These are phyloP conservation scores for Ceratocystis smalleyi DNA, from an alignment of 2,329 filamentous ascomycete species.

Conservation along the genomic window DNA sequence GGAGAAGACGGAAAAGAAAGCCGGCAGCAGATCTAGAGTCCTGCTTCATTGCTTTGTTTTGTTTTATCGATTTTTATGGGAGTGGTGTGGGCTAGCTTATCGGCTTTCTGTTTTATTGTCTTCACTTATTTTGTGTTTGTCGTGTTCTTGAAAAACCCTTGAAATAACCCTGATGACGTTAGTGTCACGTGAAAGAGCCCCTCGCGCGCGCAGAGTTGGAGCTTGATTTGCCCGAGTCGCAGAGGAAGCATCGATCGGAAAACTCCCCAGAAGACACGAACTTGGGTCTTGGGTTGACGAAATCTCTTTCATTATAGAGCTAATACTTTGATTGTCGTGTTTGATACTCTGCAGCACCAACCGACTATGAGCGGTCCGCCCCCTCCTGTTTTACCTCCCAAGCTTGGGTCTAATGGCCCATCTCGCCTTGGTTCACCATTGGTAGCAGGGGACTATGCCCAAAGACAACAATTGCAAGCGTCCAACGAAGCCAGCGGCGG, in stretches of 20 bases:
- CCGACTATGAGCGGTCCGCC: conserved; percentile 27
- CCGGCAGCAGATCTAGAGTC: neutral
- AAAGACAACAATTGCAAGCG: neutral
- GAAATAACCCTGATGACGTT: conserved; percentile 8
- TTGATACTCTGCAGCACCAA: too few relatives aligned
- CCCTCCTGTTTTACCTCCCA: conserved; percentile 57
- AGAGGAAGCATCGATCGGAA: neutral
- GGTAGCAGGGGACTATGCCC: conserved; percentile 18
- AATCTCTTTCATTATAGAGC: too few relatives aligned
- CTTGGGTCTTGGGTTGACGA: too few relatives aligned
- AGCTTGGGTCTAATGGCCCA: conserved; percentile 52
- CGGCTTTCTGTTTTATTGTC: conserved; percentile 1
- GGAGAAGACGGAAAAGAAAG: neutral
- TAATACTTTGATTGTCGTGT: too few relatives aligned
- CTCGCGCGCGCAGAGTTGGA: neutral
- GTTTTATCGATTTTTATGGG: neutral
- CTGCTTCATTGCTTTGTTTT: conserved; percentile 1
- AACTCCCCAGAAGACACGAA: too few relatives aligned
- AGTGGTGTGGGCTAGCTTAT: conserved; percentile 2
- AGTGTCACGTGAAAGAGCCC: conserved; percentile 10
- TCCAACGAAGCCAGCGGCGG: neutral
- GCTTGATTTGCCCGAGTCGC: neutral
- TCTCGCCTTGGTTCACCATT: conserved; percentile 52
- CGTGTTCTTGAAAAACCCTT: neutral
- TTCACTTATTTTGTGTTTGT: neutral